Base-by-base conservation (phyloP, 202 grass and related monocot genomes). In the Eragrostis tef region DNA sequence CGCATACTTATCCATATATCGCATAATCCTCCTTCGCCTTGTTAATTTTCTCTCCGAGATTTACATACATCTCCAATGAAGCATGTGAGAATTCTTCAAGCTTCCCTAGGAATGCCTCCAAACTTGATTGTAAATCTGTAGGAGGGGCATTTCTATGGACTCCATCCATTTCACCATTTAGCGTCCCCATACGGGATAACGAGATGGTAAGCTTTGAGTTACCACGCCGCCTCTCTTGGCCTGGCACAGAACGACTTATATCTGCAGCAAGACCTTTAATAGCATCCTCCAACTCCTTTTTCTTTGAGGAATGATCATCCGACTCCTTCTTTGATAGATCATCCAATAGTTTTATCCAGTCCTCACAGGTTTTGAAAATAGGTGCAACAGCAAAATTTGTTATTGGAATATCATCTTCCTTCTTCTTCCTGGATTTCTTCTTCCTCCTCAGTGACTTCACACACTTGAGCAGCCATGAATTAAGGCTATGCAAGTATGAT, bases 391-490 rank as follows among this genome's bases (percentile, higher is more conserved):
- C 56, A 61, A 9, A 80, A 4, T n/a, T 68, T 51, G 78, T 90
- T 80, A 94, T 90, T 29, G 75, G 78, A 78, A 60, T 67, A 71
- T 89, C 73, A 2, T 20, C 29, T 64, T 83, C 70, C 68, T 70
- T 91, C 67, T 61, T 99, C 75, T 31, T 83, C 68, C 79, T 86
- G 47, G 48, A 88, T 42, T 73, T 56, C 71, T 61, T 90, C 70
- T 25, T 75, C 51, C 48, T 91, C 58, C 16, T 59, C 12, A 84
- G 80, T 47, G 90, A 81, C 26, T 86, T 91, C 72, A 96, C 85
- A 72, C 93, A 99, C 77, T 99, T 95, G 36, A 67, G 93, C 70
- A 96, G 47, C 96, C 96, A 99, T 73, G 60, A 82, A 48, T 99
- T 68, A 59, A 99, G 85, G 78, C 83, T 91, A 65, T 67, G 29